phyloP scores from a whole-genome alignment of 1,284 basidiomycete genomes.

The Leccinum solheimii region DNA sequence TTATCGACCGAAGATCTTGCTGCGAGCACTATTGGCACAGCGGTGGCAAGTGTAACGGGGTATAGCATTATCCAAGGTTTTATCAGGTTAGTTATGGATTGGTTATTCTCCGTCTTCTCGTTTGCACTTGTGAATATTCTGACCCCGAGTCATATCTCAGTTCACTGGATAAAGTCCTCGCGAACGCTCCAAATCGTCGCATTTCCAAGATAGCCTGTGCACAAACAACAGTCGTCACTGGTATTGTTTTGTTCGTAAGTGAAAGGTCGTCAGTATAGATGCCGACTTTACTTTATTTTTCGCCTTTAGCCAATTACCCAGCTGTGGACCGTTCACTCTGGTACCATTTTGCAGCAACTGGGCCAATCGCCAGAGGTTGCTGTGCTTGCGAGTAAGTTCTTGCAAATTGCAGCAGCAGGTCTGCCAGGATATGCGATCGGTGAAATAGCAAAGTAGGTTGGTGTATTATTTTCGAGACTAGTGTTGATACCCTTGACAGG shows the following conservation, averaged over 20 bases:
- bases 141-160: conserved; percentile 10
- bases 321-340: conserved; percentile 26
- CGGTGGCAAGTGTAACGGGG: conserved; percentile 29
- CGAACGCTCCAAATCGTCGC: conserved; percentile 12
- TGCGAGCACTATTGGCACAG: conserved; percentile 27
- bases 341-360: conserved; percentile 18
- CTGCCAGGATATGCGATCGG: conserved; percentile 31
- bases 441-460: conserved; percentile 30
- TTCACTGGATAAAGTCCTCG: conserved; percentile 26
- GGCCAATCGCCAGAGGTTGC: conserved; percentile 29
- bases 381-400: conserved; percentile 22
- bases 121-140: neutral
- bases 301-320: conserved; percentile 23
- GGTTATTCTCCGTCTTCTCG: neutral
- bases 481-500: conserved; percentile 14
- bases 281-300: neutral
- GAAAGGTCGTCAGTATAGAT: neutral
- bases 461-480: neutral
- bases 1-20: conserved; percentile 31
- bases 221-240: conserved; percentile 27
- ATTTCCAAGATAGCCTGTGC: conserved; percentile 23
- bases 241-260: conserved; percentile 24
- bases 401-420: conserved; percentile 26
- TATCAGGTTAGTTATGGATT: conserved; percentile 18
- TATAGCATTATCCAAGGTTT: conserved; percentile 33